Conservation (phyloP, 2,329 filamentous ascomycete genomes). For the Rutstroemia sp. region DNA sequence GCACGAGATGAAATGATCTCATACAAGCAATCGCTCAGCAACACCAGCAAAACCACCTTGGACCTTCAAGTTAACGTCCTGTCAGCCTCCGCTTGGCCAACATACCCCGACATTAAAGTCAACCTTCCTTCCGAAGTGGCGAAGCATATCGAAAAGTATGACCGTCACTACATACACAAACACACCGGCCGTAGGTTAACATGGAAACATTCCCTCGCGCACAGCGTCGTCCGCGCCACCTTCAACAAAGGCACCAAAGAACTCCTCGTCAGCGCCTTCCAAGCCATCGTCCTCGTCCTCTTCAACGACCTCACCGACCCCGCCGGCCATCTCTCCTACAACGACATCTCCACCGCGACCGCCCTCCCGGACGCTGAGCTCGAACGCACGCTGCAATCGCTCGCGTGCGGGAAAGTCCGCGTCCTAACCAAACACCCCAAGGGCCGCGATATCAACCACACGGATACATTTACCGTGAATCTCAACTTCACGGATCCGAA, state of each 20-base stretch:
- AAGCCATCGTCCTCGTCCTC: slow-evolving; percentile 81
- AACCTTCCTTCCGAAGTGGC: slow-evolving; percentile 70
- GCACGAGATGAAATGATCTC: slow-evolving; percentile 87
- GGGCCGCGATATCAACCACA: slow-evolving; percentile 67
- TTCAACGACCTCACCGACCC: slow-evolving; percentile 65
- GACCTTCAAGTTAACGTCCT: slow-evolving; percentile 84
- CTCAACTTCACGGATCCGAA: slow-evolving; percentile 69
- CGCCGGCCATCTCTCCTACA: slow-evolving; percentile 62
- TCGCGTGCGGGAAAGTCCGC: slow-evolving; percentile 83
- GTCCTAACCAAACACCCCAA: slow-evolving; percentile 82
- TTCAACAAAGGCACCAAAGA: slow-evolving; percentile 82
- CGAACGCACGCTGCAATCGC: slow-evolving; percentile 83
- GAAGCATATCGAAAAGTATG: slow-evolving; percentile 72
- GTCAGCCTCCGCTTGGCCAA: slow-evolving; percentile 88
- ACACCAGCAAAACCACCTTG: slow-evolving; percentile 46
- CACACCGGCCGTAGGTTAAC: slow-evolving; percentile 79
- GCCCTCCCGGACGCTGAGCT: slow-evolving; percentile 72
- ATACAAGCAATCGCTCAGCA: slow-evolving; percentile 60
- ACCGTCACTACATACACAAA: slow-evolving; percentile 79
- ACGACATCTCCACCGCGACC: slow-evolving; percentile 66
- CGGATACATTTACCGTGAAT: slow-evolving; percentile 83
- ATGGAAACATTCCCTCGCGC: slow-evolving; percentile 91
- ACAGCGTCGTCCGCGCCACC: slow-evolving; percentile 74
- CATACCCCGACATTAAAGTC: slow-evolving; percentile 69
- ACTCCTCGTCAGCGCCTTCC: slow-evolving; percentile 82